Conservation (phyloP, 2,329 filamentous ascomycete species). For the Monilinia vaccinii-corymbosi region DNA sequence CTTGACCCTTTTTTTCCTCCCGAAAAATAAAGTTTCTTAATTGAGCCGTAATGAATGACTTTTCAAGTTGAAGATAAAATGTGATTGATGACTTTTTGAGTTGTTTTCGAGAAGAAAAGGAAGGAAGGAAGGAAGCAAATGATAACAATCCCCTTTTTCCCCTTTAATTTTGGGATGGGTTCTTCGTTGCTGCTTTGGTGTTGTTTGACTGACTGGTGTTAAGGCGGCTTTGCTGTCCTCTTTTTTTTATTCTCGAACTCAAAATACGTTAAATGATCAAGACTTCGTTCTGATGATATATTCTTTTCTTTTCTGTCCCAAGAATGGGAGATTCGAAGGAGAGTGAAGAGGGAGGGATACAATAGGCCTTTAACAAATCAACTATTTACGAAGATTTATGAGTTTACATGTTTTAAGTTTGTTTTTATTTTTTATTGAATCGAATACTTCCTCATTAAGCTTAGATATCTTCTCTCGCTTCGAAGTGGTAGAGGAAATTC, state of each 20-base stretch:
- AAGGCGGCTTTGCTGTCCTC: constrained; percentile 5
- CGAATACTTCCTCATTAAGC: background rate
- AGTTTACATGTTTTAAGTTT: too few relatives aligned
- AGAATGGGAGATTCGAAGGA: constrained; percentile 7
- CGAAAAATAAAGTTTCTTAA: background rate
- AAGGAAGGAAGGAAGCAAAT: background rate
- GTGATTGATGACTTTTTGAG: background rate
- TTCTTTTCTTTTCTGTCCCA: background rate
- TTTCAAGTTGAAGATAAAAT: background rate
- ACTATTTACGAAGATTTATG: too few relatives aligned
- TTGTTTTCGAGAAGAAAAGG: background rate
- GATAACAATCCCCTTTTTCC: background rate
- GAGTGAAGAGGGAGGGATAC: background rate
- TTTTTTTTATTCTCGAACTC: background rate
- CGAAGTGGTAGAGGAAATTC: too few relatives aligned
- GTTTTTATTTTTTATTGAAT: too few relatives aligned
- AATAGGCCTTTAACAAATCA: too few relatives aligned
- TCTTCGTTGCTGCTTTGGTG: background rate
- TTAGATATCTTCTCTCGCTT: too few relatives aligned
- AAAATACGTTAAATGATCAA: background rate
- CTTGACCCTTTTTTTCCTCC: background rate
- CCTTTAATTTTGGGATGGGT: background rate
- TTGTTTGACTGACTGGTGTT: background rate
- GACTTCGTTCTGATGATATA: background rate
- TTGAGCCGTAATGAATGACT: constrained; percentile 8